Conservation (phyloP, 768 basidiomycete species). For the Kwoniella sp. region DNA sequence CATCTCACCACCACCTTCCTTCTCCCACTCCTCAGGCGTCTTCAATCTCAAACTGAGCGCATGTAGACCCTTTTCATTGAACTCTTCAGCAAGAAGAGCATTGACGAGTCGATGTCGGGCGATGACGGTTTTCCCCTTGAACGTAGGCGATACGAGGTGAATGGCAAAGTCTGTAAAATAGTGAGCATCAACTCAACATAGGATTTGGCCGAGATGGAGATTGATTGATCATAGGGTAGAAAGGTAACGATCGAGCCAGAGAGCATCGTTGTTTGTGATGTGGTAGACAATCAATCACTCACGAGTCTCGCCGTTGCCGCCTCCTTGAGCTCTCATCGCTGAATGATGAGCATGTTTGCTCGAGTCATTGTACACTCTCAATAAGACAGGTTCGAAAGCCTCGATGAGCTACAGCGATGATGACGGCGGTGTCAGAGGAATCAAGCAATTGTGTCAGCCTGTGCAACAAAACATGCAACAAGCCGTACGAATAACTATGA, state of each 20-base stretch:
- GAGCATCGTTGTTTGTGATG: too few species aligned
- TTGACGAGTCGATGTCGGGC: constrained; percentile 59
- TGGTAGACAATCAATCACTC: too few species aligned
- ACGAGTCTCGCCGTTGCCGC: constrained; percentile 58
- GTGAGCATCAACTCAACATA: too few species aligned
- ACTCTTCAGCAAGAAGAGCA: constrained; percentile 56
- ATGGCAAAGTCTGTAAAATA: constrained; percentile 51
- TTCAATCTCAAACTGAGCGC: constrained; percentile 57
- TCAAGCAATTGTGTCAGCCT: too few species aligned
- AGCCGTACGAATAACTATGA: neutral
- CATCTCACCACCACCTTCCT: constrained; percentile 39
- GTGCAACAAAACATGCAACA: too few species aligned
- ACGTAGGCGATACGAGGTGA: constrained; percentile 44
- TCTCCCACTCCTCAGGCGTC: constrained; percentile 56
- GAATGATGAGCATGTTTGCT: constrained; percentile 57
- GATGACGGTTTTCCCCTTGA: constrained; percentile 53
- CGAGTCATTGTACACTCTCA: constrained; percentile 57
- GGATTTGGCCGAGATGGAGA: neutral
- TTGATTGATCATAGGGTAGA: too few species aligned
- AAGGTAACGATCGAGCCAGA: too few species aligned
- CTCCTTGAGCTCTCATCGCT: constrained; percentile 57
- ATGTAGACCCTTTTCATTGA: constrained; percentile 57
- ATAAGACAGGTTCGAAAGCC: constrained; percentile 49
- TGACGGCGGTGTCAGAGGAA: constrained; percentile 3
- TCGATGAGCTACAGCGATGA: constrained; percentile 51